Base-by-base conservation (phyloP, 352 stramenopile genomes). In the Pythium volutum region DNA sequence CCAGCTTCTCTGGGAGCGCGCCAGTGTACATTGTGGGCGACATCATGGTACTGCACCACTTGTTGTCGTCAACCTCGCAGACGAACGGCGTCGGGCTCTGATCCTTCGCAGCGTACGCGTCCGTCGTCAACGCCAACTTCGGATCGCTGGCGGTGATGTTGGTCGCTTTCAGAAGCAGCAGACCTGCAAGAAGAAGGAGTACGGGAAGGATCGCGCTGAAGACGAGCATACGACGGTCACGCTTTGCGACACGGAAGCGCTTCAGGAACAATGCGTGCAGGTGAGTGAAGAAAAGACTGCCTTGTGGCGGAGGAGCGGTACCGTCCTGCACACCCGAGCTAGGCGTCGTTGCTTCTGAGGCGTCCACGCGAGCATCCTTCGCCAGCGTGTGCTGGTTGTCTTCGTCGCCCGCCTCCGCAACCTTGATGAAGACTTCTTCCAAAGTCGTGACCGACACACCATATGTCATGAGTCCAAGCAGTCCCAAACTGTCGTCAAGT, bases 351-450 rank as follows among this genome's bases (percentile, higher is more conserved):
- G 47, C 20, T 26, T 10, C 11, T 15, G 36, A 43, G 14, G 14
- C 18, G 15, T 22, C 36, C 18, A 20, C 36, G 14, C 50, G 47
- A 33, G 39, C 64, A 22, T 62, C 52, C 38, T 81, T 83, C 20
- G 66, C 55, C 18, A 83, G 56, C 15, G 69, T 85, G 55, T 81
- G 73, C 51, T 83, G 74, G 20, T 87, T 54, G 7, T 76, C 53
- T 56, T 83, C 76, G 39, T 78, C 76, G 11, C 62, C 59, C 4
- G 52, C 27, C 38, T 88, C 75, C 9, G 88, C 85, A 16, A 96
- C 87, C 36, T 94, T 94, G 9, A 97, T 63, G 48, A 97, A 97
- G 18, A 97, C 85, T 60, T 97, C 87, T 61, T 97, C 88, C 1
- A 97, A 72, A 16, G 89, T 95, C 7, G 88, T 97, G 25, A 91